Evolutionary conservation across 225 moss, liverwort and hornwort genomes (phyloP).

Genomic region (Lunularia cruciata): DNA sequence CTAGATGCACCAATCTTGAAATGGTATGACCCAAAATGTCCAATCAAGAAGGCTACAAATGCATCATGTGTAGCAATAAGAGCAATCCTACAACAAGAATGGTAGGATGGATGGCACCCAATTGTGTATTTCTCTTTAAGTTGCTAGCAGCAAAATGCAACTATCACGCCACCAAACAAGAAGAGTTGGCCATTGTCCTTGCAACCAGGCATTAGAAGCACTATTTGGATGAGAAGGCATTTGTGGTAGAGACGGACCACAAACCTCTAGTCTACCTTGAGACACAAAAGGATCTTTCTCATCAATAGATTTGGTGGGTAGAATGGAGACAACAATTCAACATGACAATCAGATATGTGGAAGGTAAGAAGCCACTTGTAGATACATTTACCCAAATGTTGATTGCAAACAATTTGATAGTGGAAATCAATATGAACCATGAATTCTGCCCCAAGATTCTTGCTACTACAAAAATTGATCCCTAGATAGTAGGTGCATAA

Average conservation of each 20-base stretch:
- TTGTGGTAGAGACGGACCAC: not conserved
- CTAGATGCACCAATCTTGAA: not conserved
- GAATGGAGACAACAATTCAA: not conserved
- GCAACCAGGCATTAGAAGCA: conserved; percentile 1
- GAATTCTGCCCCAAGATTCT: no score
- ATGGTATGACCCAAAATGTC: not conserved
- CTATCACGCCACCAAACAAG: not conserved
- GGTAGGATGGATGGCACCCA: not conserved
- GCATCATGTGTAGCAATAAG: not conserved
- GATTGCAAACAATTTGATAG: no score
- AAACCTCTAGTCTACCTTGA: not conserved
- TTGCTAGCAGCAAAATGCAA: not conserved
- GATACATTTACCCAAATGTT: not conserved
- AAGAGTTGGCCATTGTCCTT: not conserved
- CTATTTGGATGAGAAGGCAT: not conserved
- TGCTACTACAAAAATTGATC: no score
- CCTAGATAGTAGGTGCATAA: no score
- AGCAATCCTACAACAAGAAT: not conserved
- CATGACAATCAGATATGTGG: not conserved
- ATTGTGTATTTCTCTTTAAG: not conserved
- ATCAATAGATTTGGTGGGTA: not conserved
- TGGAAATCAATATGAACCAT: no score
- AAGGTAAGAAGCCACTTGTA: not conserved
- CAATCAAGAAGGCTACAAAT: not conserved
- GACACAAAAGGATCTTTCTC: not conserved